A percentile compares a stretch with the other conserved stretches of the same genome.
Evolutionary conservation across 139 green algal species (phyloP).

Genomic region (Picochlorum sp.): DNA sequence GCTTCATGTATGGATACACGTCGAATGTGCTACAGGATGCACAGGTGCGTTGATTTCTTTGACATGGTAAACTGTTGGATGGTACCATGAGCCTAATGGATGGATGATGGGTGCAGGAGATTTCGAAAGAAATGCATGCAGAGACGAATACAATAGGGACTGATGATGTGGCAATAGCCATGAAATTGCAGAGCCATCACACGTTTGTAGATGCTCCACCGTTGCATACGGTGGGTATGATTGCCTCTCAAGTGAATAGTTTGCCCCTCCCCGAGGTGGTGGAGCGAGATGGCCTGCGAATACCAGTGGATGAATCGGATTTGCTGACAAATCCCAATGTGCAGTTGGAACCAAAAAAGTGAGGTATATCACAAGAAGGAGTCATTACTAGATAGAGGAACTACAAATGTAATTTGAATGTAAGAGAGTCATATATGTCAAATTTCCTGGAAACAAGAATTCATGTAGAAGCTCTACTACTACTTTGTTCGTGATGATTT

Average conservation of each 20-base stretch:
- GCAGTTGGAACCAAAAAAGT: constrained; percentile 21
- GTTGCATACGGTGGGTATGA: constrained; percentile 19
- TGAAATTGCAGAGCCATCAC: constrained; percentile 29
- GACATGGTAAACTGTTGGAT: too few species aligned
- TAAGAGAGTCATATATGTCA: too few species aligned
- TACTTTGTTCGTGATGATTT: neutral
- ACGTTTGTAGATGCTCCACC: constrained; percentile 40
- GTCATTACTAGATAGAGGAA: too few species aligned
- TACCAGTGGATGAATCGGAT: constrained; percentile 30
- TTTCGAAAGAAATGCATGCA: neutral
- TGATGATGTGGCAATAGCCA: constrained; percentile 57
- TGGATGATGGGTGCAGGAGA: neutral
- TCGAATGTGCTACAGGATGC: constrained; percentile 65
- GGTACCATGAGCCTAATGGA: neutral
- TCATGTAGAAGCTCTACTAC: too few species aligned
- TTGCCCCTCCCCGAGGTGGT: constrained; percentile 31
- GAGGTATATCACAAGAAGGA: too few species aligned
- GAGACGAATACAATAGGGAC: constrained; percentile 33
- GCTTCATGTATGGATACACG: constrained; percentile 74
- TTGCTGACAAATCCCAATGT: constrained; percentile 31
- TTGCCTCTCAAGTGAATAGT: constrained; percentile 29
- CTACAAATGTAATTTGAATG: too few species aligned
- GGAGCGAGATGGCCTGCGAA: constrained; percentile 21
- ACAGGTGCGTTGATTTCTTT: constrained; percentile 29
- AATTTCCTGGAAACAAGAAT: too few species aligned